Evolutionary conservation across 257 asterid species (phyloP).

Genomic region (Scutellaria barbata): DNA sequence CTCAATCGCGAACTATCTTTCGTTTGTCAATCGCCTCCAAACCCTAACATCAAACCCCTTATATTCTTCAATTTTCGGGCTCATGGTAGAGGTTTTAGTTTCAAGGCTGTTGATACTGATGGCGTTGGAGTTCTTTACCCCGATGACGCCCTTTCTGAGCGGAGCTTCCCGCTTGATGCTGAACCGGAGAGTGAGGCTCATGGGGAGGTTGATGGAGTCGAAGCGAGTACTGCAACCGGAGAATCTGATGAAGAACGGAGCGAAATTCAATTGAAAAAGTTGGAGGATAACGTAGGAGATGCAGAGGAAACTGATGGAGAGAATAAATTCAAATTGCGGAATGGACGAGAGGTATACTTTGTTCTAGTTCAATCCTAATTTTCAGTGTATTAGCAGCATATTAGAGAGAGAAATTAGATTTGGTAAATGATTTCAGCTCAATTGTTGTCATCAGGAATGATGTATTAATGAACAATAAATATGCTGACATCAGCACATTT

Average conservation of each 20-base stretch:
- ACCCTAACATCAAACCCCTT: conserved; percentile 43
- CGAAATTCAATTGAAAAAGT: conserved; percentile 35
- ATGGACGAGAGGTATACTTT: conserved; percentile 76
- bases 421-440: no score
- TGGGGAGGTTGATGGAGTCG: conserved; percentile 39
- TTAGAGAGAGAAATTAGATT: no score
- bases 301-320: conserved; percentile 42
- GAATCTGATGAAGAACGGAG: conserved; percentile 36
- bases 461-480: no score
- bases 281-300: conserved; percentile 35
- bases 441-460: no score
- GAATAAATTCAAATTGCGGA: conserved; percentile 64
- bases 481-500: no score
- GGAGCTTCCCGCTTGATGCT: conserved; percentile 44
- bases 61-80: conserved; percentile 34
- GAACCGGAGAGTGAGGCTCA: conserved; percentile 33
- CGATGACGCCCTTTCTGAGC: conserved; percentile 62
- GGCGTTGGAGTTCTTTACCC: conserved; percentile 60
- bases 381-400: not conserved
- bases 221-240: conserved; percentile 39
- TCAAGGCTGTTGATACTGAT: conserved; percentile 54
- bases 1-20: conserved; percentile 38
- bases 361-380: not conserved
- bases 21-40: conserved; percentile 48
- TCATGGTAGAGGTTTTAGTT: conserved; percentile 15